Conservation (phyloP, 805 yeast species). For the Wickerhamiella kurtzmanii region DNA sequence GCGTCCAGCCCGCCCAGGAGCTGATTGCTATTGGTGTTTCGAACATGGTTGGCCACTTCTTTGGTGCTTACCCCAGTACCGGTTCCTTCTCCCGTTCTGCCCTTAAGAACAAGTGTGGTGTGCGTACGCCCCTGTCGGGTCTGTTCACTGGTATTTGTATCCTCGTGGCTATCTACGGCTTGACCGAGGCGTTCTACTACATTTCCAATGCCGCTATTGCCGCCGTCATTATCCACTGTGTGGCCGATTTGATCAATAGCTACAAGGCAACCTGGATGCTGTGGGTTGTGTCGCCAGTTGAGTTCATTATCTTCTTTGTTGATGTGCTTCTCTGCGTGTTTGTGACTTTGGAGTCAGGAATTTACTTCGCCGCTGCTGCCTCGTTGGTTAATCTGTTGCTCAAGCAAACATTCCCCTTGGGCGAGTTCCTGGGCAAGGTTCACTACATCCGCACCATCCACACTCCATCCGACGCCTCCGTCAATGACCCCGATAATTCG, state of each 20-base stretch:
- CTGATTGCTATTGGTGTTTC: constrained; percentile 86
- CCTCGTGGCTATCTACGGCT: constrained; percentile 67
- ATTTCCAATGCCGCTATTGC: constrained; percentile 81
- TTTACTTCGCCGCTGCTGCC: constrained; percentile 80
- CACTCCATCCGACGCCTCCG: constrained; percentile 32
- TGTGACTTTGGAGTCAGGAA: constrained; percentile 72
- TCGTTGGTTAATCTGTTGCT: constrained; percentile 62
- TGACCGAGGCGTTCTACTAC: constrained; percentile 72
- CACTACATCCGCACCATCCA: constrained; percentile 57
- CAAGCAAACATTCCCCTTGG: constrained; percentile 67
- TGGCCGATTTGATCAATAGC: constrained; percentile 65
- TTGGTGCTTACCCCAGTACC: constrained; percentile 88
- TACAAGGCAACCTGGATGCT: constrained; percentile 36
- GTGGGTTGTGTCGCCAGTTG: constrained; percentile 63
- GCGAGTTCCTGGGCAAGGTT: constrained; percentile 69
- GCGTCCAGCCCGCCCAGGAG: constrained; percentile 86
- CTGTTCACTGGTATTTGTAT: constrained; percentile 83
- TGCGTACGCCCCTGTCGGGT: constrained; percentile 87
- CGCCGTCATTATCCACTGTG: constrained; percentile 90
- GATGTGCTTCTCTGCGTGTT: constrained; percentile 68
- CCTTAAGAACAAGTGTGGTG: constrained; percentile 88
- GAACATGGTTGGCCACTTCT: constrained; percentile 80
- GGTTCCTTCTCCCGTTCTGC: constrained; percentile 95
- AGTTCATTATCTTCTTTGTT: constrained; percentile 54
- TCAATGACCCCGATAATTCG: background rate